Percentiles rank a stretch among this genome's conserved stretches.
phyloP scores from a whole-genome alignment of 148 eudicot genomes.

The Rhododendron mucronatum region DNA sequence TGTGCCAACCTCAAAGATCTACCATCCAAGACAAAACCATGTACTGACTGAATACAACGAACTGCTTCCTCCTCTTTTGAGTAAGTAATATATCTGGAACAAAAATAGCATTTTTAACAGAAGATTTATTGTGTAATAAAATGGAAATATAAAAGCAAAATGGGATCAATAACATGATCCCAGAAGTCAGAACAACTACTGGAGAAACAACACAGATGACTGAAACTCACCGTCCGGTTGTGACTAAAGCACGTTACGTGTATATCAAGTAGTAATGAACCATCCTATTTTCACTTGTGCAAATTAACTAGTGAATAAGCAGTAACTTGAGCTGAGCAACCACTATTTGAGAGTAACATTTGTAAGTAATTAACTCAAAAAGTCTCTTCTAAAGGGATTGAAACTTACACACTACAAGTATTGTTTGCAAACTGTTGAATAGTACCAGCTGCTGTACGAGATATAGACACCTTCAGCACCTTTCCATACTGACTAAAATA shows the following conservation, averaged over 20 bases:
- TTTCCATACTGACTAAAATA: constrained; percentile 90
- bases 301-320: constrained; percentile 1
- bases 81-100: constrained; percentile 85
- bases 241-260: neutral
- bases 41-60: constrained; percentile 92
- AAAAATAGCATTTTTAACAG: neutral
- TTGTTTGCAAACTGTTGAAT: constrained; percentile 88
- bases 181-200: neutral
- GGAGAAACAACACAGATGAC: neutral
- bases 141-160: neutral
- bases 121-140: neutral
- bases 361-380: neutral
- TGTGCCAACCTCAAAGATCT: constrained; percentile 60
- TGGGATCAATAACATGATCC: neutral
- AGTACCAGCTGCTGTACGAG: constrained; percentile 88
- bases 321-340: neutral
- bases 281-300: neutral
- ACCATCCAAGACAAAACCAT: constrained; percentile 84
- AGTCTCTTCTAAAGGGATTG: neutral
- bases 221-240: neutral
- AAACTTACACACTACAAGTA: constrained; percentile 95
- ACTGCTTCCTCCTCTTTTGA: constrained; percentile 94
- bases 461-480: constrained; percentile 91
- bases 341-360: neutral
- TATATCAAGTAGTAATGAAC: neutral